These are phyloP conservation scores for Diplodia mutila DNA, from an alignment of 2,329 filamentous ascomycete genomes.

Conservation along the genomic window DNA sequence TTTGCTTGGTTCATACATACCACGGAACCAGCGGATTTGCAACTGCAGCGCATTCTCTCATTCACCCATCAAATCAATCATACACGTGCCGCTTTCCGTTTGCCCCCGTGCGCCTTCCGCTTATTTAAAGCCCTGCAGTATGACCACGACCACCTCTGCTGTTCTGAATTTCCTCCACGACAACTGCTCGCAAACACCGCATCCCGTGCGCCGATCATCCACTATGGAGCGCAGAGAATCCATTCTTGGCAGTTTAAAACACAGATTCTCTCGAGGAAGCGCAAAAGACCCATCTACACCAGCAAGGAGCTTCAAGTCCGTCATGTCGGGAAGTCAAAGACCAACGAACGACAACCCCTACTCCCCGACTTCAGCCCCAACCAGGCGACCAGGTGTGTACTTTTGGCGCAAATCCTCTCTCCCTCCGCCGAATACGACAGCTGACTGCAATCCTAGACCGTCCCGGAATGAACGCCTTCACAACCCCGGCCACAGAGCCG, in stretches of 20 bases:
- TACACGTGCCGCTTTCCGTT: not conserved
- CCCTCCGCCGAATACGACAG: not conserved
- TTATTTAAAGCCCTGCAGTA: constrained; percentile 17
- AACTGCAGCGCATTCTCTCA: not conserved
- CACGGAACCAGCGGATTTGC: not conserved
- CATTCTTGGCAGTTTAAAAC: constrained; percentile 35
- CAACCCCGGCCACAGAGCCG: constrained; percentile 41
- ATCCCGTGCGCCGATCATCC: not conserved
- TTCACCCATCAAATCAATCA: not conserved
- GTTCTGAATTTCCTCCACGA: not conserved
- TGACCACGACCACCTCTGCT: not conserved
- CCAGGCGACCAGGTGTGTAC: constrained; percentile 44
- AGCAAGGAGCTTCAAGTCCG: constrained; percentile 29
- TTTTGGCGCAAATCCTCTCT: too few species aligned
- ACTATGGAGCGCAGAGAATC: constrained; percentile 20
- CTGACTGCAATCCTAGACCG: constrained; percentile 30
- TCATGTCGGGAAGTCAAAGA: constrained; percentile 29
- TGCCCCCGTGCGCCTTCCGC: not conserved
- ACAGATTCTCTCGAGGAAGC: constrained; percentile 31
- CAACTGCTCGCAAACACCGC: constrained; percentile 6
- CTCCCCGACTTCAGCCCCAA: constrained; percentile 36
- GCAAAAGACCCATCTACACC: constrained; percentile 25
- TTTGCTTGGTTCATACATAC: not conserved
- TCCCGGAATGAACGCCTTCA: constrained; percentile 36
- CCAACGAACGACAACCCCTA: constrained; percentile 33